Evolutionary conservation across 2,329 filamentous ascomycete species (phyloP).

Genomic region (Alternaria dauci): DNA sequence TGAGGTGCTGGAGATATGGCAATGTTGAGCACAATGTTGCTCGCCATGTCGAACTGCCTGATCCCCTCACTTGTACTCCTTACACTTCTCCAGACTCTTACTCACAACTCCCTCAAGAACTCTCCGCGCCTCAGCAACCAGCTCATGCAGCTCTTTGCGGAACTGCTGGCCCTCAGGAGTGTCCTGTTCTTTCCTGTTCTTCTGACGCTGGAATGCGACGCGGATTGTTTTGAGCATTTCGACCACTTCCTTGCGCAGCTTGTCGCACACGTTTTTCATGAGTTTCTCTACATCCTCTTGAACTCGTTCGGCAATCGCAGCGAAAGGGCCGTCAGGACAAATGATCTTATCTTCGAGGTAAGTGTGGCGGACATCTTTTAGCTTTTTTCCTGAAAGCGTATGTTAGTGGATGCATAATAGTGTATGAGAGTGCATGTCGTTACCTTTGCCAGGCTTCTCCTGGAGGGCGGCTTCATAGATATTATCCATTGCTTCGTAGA

Average conservation of each 20-base stretch:
- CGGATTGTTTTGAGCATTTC: slow-evolving; percentile 8
- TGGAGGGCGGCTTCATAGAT: slow-evolving; percentile 20
- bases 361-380: slow-evolving; percentile 9
- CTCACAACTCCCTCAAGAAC: slow-evolving; percentile 12
- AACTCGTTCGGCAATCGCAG: not conserved
- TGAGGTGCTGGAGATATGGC: not conserved
- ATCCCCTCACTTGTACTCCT: slow-evolving; percentile 10
- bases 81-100: slow-evolving; percentile 18
- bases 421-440: not conserved
- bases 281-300: not conserved
- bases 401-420: not conserved
- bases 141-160: slow-evolving; percentile 9
- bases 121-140: slow-evolving; percentile 13
- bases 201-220: slow-evolving; percentile 14
- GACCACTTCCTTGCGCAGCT: not conserved
- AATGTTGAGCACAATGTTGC: too few species aligned
- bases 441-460: not conserved
- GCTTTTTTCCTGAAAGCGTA: slow-evolving; percentile 2
- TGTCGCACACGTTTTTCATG: not conserved
- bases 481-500: slow-evolving; percentile 18
- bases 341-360: slow-evolving; percentile 6
- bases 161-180: slow-evolving; percentile 15
- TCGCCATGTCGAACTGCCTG: too few species aligned
- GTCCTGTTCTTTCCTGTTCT: slow-evolving; percentile 16
- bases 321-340: slow-evolving; percentile 4